These are phyloP conservation scores for Fusarium pilosicola DNA, from an alignment of 2,329 filamentous ascomycete species.

Conservation along the genomic window DNA sequence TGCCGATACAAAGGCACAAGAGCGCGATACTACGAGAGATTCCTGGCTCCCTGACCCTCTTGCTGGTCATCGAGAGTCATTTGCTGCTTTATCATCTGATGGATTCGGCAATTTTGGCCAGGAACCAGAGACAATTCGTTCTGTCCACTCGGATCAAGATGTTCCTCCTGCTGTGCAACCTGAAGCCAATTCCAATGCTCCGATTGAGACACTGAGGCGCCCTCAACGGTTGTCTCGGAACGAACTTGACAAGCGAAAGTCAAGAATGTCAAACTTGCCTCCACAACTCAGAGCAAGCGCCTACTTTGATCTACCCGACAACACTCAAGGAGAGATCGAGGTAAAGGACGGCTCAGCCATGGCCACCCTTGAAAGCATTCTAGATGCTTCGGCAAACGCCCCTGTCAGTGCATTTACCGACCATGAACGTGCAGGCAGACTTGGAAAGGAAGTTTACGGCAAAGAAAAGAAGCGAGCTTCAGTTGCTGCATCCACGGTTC, in stretches of 20 bases:
- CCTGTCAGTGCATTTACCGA: slow-evolving; percentile 93
- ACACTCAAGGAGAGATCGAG: slow-evolving; percentile 60
- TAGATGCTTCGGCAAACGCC: slow-evolving; percentile 87
- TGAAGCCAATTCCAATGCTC: slow-evolving; percentile 26
- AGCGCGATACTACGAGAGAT: slow-evolving; percentile 38
- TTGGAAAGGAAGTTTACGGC: slow-evolving; percentile 81
- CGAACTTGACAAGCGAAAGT: slow-evolving; percentile 49
- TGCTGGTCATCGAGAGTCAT: slow-evolving; percentile 50
- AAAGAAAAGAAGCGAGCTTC: slow-evolving; percentile 62
- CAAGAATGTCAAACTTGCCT: slow-evolving; percentile 64
- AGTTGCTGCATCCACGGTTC: slow-evolving; percentile 42
- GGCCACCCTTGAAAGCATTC: slow-evolving; percentile 87
- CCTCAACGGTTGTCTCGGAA: slow-evolving; percentile 49
- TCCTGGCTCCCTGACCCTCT: slow-evolving; percentile 61
- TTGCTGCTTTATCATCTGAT: slow-evolving; percentile 47
- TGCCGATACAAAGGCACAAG: slow-evolving; percentile 3
- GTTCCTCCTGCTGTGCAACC: slow-evolving; percentile 19
- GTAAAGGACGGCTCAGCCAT: slow-evolving; percentile 84
- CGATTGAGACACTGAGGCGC: slow-evolving; percentile 44
- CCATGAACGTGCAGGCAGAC: slow-evolving; percentile 81
- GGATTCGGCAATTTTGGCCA: slow-evolving; percentile 34
- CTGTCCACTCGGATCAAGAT: slow-evolving; percentile 31
- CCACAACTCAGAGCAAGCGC: slow-evolving; percentile 89
- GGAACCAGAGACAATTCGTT: slow-evolving; percentile 29
- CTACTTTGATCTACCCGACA: slow-evolving; percentile 81